Evolutionary conservation across 2,329 filamentous ascomycete genomes (phyloP).

Genomic region (Cladosporium sp.): DNA sequence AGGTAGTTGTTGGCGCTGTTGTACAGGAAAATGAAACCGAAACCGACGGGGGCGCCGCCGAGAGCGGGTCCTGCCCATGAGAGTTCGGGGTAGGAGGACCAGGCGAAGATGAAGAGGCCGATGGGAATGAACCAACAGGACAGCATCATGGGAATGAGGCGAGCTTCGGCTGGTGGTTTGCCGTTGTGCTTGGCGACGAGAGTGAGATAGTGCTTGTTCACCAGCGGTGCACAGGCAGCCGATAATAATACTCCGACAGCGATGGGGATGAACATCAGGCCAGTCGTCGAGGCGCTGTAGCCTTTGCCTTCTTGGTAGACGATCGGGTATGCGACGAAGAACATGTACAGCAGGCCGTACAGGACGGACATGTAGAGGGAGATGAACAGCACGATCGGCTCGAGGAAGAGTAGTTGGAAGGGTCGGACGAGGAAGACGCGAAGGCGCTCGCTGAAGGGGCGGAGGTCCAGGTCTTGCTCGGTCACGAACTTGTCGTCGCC

Average conservation of each 20-base stretch:
- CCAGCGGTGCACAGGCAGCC: slow-evolving; percentile 25
- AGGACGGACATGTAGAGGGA: slow-evolving; percentile 63
- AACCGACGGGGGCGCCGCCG: slow-evolving; percentile 62
- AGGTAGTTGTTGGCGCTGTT: slow-evolving; percentile 47
- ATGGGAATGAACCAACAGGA: slow-evolving; percentile 50
- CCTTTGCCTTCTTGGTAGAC: slow-evolving; percentile 80
- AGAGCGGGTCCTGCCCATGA: slow-evolving; percentile 44
- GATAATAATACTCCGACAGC: slow-evolving; percentile 43
- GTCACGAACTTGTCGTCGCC: slow-evolving; percentile 70
- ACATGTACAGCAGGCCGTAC: slow-evolving; percentile 74
- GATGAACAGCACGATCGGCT: slow-evolving; percentile 83
- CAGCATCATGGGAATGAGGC: slow-evolving; percentile 52
- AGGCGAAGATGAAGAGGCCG: slow-evolving; percentile 55
- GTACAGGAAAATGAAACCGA: slow-evolving; percentile 45
- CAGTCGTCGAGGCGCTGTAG: slow-evolving; percentile 60
- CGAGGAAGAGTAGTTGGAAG: slow-evolving; percentile 80
- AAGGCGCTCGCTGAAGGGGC: slow-evolving; percentile 68
- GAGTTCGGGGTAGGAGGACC: slow-evolving; percentile 49
- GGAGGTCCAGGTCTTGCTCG: slow-evolving; percentile 74
- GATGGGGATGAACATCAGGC: slow-evolving; percentile 47
- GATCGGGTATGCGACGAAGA: slow-evolving; percentile 65
- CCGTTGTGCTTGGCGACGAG: slow-evolving; percentile 23
- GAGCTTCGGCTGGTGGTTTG: slow-evolving; percentile 55
- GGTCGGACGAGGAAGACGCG: slow-evolving; percentile 75
- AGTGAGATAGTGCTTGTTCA: slow-evolving; percentile 24